These are phyloP conservation scores for Hansenula sp. DNA, from an alignment of 1,139 yeast genomes.

Conservation along the genomic window DNA sequence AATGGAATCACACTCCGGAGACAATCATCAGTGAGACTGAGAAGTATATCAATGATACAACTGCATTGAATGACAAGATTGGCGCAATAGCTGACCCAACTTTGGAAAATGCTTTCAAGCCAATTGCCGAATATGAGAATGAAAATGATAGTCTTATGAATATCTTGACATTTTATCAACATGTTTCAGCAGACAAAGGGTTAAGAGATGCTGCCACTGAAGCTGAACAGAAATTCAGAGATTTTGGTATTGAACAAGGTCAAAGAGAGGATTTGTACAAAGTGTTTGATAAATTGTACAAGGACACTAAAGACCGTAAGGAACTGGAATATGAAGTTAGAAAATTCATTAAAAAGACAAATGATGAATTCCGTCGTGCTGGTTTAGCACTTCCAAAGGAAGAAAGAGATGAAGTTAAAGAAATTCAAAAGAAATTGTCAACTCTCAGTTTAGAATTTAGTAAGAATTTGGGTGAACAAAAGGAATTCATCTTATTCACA, in stretches of 20 bases:
- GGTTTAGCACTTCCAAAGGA: constrained; percentile 62
- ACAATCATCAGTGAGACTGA: constrained; percentile 41
- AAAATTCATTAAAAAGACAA: constrained; percentile 52
- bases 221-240: constrained; percentile 54
- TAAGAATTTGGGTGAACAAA: constrained; percentile 69
- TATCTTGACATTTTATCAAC: constrained; percentile 61
- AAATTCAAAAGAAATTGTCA: constrained; percentile 56
- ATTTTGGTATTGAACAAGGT: constrained; percentile 57
- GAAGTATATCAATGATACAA: constrained; percentile 40
- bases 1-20: constrained; percentile 58
- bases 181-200: constrained; percentile 58
- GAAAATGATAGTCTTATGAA: constrained; percentile 37
- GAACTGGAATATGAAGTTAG: constrained; percentile 49
- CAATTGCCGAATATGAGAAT: constrained; percentile 48
- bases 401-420: constrained; percentile 50
- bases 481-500: constrained; percentile 54
- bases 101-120: constrained; percentile 49
- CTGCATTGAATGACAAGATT: constrained; percentile 46
- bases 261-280: constrained; percentile 65
- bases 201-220: constrained; percentile 67
- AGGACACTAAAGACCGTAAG: constrained; percentile 26
- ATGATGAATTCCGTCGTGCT: constrained; percentile 53
- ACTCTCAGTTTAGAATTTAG: constrained; percentile 51
- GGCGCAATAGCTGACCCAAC: constrained; percentile 46
- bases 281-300: constrained; percentile 49